Percentiles rank a stretch among this genome's conserved stretches.
These are phyloP conservation scores for Salix suchowensis DNA, from an alignment of 345 rosid species.

Conservation along the genomic window DNA sequence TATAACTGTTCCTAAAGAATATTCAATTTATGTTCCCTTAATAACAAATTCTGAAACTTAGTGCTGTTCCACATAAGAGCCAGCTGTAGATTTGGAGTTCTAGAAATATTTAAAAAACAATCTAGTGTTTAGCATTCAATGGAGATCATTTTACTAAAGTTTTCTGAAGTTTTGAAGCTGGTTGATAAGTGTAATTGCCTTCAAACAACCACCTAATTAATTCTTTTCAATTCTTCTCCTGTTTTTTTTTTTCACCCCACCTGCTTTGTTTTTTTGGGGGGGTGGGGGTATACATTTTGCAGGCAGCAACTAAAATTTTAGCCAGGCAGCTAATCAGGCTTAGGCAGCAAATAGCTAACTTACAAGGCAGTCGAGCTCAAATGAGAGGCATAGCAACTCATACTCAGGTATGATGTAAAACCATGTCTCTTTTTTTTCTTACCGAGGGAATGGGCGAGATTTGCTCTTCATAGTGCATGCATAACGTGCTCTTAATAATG, in stretches of 20 bases:
- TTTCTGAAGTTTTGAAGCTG: not conserved
- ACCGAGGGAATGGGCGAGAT: not conserved
- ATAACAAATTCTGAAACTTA: not conserved
- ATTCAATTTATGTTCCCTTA: not conserved
- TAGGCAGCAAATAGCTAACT: slow-evolving; percentile 83
- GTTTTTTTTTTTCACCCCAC: not conserved
- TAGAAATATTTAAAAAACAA: not conserved
- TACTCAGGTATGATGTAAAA: slow-evolving; percentile 56
- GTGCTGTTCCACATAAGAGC: not conserved
- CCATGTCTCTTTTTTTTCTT: not conserved
- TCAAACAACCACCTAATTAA: not conserved
- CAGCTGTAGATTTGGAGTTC: not conserved
- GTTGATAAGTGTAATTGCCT: not conserved
- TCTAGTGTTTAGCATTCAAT: not conserved
- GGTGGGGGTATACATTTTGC: slow-evolving; percentile 10
- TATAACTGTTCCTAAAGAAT: not conserved
- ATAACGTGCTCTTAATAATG: slow-evolving; percentile 12
- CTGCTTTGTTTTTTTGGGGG: not conserved
- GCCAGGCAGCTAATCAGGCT: slow-evolving; percentile 84
- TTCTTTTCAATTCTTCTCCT: not conserved
- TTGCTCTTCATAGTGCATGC: not conserved
- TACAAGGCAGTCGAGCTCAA: slow-evolving; percentile 97
- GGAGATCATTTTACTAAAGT: not conserved
- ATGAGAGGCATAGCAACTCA: slow-evolving; percentile 98
- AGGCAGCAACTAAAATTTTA: slow-evolving; percentile 83